A percentile compares a stretch with the other conserved stretches of the same genome.
Conservation (phyloP, 805 yeast species). For the Metschnikowia lachancei region DNA sequence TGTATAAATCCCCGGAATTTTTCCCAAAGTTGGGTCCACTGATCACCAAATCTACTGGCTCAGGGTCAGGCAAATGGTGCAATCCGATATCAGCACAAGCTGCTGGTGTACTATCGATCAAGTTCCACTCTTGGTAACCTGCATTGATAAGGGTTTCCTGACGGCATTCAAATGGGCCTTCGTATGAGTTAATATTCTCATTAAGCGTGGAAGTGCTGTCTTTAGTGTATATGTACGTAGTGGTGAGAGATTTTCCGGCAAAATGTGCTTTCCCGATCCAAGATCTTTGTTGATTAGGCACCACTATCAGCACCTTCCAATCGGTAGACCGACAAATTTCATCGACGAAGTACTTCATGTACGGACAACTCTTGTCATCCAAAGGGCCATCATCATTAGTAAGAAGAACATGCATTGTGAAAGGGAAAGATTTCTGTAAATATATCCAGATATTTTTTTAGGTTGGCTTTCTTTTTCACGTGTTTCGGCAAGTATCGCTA, state of each 20-base stretch:
- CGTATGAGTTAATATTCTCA: conserved; percentile 41
- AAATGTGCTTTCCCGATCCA: conserved; percentile 99
- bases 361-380: conserved; percentile 74
- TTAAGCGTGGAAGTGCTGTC: conserved; percentile 44
- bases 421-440: too few relatives aligned
- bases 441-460: too few relatives aligned
- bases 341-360: conserved; percentile 75
- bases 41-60: conserved; percentile 74
- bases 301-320: conserved; percentile 82
- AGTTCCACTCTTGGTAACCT: conserved; percentile 73
- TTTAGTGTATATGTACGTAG: conserved; percentile 60
- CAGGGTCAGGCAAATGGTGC: conserved; percentile 55
- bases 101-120: conserved; percentile 94
- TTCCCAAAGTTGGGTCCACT: conserved; percentile 97
- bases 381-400: conserved; percentile 98
- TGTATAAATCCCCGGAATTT: conserved; percentile 84
- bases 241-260: conserved; percentile 64
- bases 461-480: too few relatives aligned
- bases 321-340: conserved; percentile 62
- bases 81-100: conserved; percentile 90
- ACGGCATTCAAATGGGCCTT: conserved; percentile 65
- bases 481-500: too few relatives aligned
- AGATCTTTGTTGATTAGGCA: conserved; percentile 83
- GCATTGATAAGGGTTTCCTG: conserved; percentile 34
- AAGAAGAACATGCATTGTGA: conserved; percentile 49